These are phyloP conservation scores for Bipolaris cookei DNA, from an alignment of 2,329 filamentous ascomycete species.

Conservation along the genomic window DNA sequence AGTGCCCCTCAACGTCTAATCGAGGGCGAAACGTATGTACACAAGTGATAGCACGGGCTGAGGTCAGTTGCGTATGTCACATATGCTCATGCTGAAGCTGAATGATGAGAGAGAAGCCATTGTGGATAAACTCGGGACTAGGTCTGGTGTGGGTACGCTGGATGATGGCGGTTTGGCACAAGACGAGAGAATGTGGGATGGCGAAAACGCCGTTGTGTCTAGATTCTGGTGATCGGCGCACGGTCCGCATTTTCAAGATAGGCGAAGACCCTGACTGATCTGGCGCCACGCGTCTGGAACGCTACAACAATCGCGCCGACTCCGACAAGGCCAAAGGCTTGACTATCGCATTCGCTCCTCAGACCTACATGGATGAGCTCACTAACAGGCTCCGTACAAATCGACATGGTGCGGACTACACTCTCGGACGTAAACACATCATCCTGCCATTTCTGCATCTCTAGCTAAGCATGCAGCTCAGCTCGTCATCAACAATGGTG, in stretches of 20 bases:
- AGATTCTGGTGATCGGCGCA: conserved; percentile 5
- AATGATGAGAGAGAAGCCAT: conserved; percentile 41
- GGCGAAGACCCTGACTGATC: conserved; percentile 5
- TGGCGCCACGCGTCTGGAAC: neutral
- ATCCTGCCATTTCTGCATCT: no score
- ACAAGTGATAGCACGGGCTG: conserved; percentile 13
- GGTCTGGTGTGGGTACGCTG: conserved; percentile 7
- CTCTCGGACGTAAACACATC: no score
- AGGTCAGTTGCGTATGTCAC: conserved; percentile 43
- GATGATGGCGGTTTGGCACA: conserved; percentile 9
- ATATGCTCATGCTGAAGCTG: conserved; percentile 34
- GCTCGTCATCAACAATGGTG: no score
- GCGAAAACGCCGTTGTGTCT: conserved; percentile 2
- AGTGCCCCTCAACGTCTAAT: conserved; percentile 1
- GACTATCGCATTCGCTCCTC: no score
- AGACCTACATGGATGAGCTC: no score
- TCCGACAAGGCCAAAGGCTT: neutral
- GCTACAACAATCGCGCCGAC: neutral
- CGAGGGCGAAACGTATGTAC: conserved; percentile 2
- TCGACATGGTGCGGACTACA: no score
- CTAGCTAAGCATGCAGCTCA: no score
- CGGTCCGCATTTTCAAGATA: conserved; percentile 2
- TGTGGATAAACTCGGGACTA: conserved; percentile 11
- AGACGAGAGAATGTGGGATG: conserved; percentile 8
- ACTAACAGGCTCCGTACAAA: no score